Evolutionary conservation across 805 yeast species (phyloP).

Genomic region (Barnettozyma californica): DNA sequence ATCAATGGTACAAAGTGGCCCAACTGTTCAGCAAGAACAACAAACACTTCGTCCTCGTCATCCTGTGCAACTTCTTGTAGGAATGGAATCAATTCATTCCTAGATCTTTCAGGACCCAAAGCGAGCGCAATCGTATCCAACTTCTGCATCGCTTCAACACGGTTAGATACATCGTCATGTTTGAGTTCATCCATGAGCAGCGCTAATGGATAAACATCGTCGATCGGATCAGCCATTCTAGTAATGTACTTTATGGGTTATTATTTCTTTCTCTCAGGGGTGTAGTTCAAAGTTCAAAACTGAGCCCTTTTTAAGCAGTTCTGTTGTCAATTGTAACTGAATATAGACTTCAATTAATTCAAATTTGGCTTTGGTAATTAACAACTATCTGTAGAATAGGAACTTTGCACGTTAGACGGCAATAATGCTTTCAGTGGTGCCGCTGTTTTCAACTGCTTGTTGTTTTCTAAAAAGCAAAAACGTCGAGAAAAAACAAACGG

Average conservation of each 20-base stretch:
- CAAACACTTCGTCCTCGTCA: conserved; percentile 97
- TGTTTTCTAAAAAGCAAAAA: background rate
- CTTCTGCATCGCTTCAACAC: conserved; percentile 92
- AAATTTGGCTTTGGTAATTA: background rate
- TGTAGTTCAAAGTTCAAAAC: background rate
- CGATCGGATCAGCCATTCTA: conserved; percentile 12
- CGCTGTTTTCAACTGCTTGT: background rate
- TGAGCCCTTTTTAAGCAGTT: background rate
- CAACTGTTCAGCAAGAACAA: conserved; percentile 86
- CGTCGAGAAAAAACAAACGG: background rate
- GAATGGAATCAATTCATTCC: conserved; percentile 85
- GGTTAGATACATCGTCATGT: conserved; percentile 90
- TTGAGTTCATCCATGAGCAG: conserved; percentile 93
- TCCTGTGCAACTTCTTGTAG: conserved; percentile 83
- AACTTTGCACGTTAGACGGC: background rate
- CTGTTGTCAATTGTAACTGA: background rate
- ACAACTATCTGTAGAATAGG: background rate
- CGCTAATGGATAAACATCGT: conserved; percentile 83
- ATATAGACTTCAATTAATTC: background rate
- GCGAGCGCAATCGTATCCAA: conserved; percentile 93
- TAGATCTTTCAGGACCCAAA: conserved; percentile 87
- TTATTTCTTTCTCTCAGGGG: background rate
- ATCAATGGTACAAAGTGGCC: conserved; percentile 83
- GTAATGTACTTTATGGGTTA: background rate
- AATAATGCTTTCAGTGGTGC: background rate